Base-by-base conservation (phyloP, 495 filamentous ascomycete genomes). In the Aspergillus wentii region DNA sequence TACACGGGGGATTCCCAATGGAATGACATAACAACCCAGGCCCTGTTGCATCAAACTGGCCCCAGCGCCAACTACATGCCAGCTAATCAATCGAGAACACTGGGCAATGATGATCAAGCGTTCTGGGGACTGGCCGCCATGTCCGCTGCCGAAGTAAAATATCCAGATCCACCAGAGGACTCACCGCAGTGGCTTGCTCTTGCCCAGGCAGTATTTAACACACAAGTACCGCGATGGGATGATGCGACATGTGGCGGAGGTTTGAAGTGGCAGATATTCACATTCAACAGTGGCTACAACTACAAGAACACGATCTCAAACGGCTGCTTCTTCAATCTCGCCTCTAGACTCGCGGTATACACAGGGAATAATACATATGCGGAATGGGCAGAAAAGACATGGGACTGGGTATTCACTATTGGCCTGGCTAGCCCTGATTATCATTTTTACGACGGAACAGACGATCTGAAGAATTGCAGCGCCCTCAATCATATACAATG, bases 111-210 rank as follows among this genome's bases (percentile, higher is more conserved):
- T 44, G 86, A 91, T 55, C 86, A 90, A 49, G 79, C 76, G 0
- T 90, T 91, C 50, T 91, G 86, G 86, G 86, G 67, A 25, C 75
- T 90, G 57, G 67, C 83, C 0, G 82, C 80, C 20, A 85, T 91
- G 76, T 68, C 76, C 4, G 86, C 86, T 0, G 84, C 86, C 5
- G 86, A 91, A 51, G 74, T 76, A 35, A 79, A 78, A 26, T 89
- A 76, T 43, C 78, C 79, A 15, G 63, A 70, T 43, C 66, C 66
- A 16, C 51, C 59, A 6, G 33, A 47, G 0, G 69, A 78, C 19
- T 44, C 78, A 35, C 79, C 83, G 4, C 70, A 77, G 45, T 89
- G 84, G 82, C 64, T 89, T 8, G 76, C 80, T 1, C 63, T 88
- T 9, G 85, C 79, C 17, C 81, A 88, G 58, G 82, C 76, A 14